Percentiles rank a stretch among this genome's conserved stretches.
Conservation (phyloP, 352 stramenopile genomes). For the Phytophthora cactorum region DNA sequence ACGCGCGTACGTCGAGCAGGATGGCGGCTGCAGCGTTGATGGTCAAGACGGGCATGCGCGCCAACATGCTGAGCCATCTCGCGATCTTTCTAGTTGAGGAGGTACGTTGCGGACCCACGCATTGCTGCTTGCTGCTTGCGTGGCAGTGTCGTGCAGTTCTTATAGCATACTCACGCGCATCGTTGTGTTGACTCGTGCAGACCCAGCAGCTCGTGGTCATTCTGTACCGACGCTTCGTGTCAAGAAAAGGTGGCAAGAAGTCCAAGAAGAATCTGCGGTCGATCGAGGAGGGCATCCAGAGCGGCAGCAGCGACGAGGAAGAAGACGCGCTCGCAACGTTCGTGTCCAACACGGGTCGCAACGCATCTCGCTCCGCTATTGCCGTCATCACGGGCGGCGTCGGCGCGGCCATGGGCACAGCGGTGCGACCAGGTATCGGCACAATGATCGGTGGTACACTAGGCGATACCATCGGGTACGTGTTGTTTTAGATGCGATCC, state of each 20-base stretch:
- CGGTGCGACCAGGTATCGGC: constrained; percentile 75
- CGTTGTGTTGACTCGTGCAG: constrained; percentile 33
- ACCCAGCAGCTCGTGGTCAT: constrained; percentile 76
- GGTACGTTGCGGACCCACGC: constrained; percentile 38
- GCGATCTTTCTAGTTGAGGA: constrained; percentile 88
- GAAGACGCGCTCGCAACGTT: constrained; percentile 48
- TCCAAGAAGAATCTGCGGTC: constrained; percentile 45
- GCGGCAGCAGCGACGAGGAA: constrained; percentile 42
- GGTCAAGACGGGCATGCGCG: constrained; percentile 82
- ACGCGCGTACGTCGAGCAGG: constrained; percentile 66
- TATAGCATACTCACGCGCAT: constrained; percentile 1
- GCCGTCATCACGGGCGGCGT: constrained; percentile 74
- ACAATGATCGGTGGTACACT: constrained; percentile 81
- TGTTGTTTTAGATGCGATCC: constrained; percentile 51
- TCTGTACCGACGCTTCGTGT: constrained; percentile 67
- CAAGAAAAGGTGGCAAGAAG: constrained; percentile 47
- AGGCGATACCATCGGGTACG: constrained; percentile 82
- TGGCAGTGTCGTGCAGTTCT: background rate
- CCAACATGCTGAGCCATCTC: constrained; percentile 73
- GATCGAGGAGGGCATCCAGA: constrained; percentile 38
- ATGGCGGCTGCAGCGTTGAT: constrained; percentile 60
- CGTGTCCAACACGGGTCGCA: constrained; percentile 56
- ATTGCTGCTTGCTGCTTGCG: background rate
- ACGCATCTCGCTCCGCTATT: constrained; percentile 66
- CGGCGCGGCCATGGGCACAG: constrained; percentile 71